phyloP scores from a whole-genome alignment of 768 basidiomycete genomes.

The Austroboletus festivus region DNA sequence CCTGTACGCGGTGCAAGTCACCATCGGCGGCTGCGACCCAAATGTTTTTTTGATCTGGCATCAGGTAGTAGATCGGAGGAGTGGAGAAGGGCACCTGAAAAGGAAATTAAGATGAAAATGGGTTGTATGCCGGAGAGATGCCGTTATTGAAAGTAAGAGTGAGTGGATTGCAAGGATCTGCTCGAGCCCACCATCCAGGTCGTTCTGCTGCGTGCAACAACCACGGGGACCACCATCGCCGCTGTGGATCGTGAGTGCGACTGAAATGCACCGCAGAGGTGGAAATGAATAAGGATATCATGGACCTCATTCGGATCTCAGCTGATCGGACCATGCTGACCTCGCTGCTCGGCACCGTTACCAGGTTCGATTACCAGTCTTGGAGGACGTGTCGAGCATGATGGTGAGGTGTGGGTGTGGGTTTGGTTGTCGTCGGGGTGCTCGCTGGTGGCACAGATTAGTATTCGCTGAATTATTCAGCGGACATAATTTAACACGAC shows the following conservation, averaged over 20 bases:
- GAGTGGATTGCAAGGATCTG: too few relatives aligned
- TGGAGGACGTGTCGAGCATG: background rate
- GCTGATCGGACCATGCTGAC: conserved; percentile 24
- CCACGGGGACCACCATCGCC: too few relatives aligned
- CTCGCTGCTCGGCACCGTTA: conserved; percentile 28
- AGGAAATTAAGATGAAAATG: conserved; percentile 20
- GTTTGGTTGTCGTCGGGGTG: background rate
- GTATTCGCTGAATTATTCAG: conserved; percentile 22
- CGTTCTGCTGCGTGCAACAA: too few relatives aligned
- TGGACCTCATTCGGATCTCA: conserved; percentile 30
- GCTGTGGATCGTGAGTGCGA: conserved; percentile 1
- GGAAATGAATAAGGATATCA: background rate
- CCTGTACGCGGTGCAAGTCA: conserved; percentile 72
- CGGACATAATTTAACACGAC: conserved; percentile 25
- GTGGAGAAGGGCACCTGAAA: conserved; percentile 17
- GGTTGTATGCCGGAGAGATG: conserved; percentile 7
- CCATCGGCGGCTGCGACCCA: conserved; percentile 95
- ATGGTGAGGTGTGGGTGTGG: too few relatives aligned
- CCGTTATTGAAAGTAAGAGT: conserved; percentile 11
- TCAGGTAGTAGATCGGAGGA: background rate
- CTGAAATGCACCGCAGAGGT: background rate
- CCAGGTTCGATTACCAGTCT: too few relatives aligned
- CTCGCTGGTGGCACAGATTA: conserved; percentile 5
- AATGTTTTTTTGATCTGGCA: conserved; percentile 63
- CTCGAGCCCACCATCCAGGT: too few relatives aligned